Evolutionary conservation across 2,329 filamentous ascomycete species (phyloP), one percentile per base, ranked within the genome.

Genomic region (Hymenotorrendiella dingleyae): DNA sequence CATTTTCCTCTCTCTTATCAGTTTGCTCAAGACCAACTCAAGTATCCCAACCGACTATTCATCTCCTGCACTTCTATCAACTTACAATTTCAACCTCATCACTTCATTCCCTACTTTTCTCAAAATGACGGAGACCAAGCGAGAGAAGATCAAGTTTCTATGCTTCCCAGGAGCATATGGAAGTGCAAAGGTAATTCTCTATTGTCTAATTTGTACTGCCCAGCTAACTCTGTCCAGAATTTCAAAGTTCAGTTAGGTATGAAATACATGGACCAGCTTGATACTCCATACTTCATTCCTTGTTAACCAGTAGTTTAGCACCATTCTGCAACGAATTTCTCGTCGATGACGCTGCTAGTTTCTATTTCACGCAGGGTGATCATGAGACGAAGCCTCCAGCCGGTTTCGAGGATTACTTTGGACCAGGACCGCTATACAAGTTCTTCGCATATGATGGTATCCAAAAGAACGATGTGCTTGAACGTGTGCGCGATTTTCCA

Each of bases 101-200:
- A 29, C 8, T 29, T 29, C 16, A 4, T 29, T 29, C 4, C 27
- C 16, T 29, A 11, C 16, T 29, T 14, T 12, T 29, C 27, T 11
- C 16, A 19, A 10, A 5, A 37, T 26, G 23, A 11, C 14, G 23
- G 16, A 36, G 24, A 23, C 22, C 23, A 24, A 19, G 16, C 23
- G 16, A 35, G 20, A n/a, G 2, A 42, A 40, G 7, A 78, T 79
- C 74, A 73, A 66, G 50, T 72, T 78, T 41, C 61, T 79, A 16
- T 79, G 75, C 55, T 64, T 79, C 3, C 74, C 74, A 23, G 75
- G 75, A 41, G 71, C 75, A 19, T 78, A 71, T 57, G 73, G 74
- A 40, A 79, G 72, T 61, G 71, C 73, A 39, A 67, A 70, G 52
- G 72, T 73, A 56, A 63, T 67, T 61, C 11, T 21, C 23, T 3